Base-by-base conservation (phyloP, 2,329 filamentous ascomycete species). In the Amphichorda felina region DNA sequence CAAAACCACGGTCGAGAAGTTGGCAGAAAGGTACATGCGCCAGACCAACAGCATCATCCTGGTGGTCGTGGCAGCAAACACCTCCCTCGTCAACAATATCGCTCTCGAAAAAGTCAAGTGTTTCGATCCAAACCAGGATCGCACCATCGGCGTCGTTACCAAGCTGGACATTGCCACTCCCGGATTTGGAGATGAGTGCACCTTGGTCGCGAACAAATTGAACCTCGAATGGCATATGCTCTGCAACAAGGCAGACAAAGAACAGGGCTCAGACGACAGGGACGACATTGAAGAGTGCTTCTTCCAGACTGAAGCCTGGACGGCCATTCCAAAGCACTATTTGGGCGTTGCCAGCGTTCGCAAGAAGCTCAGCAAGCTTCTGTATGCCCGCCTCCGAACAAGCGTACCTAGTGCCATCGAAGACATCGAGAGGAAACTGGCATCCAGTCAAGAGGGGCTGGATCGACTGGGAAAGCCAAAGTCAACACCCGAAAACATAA, bases 21-120 rank as follows among this genome's bases (percentile, higher is more conserved):
- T 66, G 0, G 61, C 66, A 0, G 47, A 65, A 2, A 51, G 52
- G 0, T 81, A 82, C 43, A 75, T 82, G 61, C 45, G 46, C n/a
- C 60, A 68, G 19, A 47, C 56, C 10, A 62, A 72, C n/a, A 79
- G 64, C 44, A 73, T 81, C 36, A 72, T 79, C 2, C 53, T 79
- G 0, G 67, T 70, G 0, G 60, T 75, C 1, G 51, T 75, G 2
- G 58, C 63, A 0, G 70, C 69, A 1, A 64, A 59, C 25, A 55
- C 57, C 11, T 62, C 75, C 29, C 60, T 64, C 21, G 63, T 64
- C 9, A 64, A 66, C 28, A 74, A 80, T 37, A 53, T 53, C 5
- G 62, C 79, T 4, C 49, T 74, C 1, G 50, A 60, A 0, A 54
- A 62, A 10, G 63, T 59, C 3, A 53, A 57, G 14, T 44, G 54